Conservation (phyloP, 352 stramenopile genomes). For the Phytophthora ramorum region DNA sequence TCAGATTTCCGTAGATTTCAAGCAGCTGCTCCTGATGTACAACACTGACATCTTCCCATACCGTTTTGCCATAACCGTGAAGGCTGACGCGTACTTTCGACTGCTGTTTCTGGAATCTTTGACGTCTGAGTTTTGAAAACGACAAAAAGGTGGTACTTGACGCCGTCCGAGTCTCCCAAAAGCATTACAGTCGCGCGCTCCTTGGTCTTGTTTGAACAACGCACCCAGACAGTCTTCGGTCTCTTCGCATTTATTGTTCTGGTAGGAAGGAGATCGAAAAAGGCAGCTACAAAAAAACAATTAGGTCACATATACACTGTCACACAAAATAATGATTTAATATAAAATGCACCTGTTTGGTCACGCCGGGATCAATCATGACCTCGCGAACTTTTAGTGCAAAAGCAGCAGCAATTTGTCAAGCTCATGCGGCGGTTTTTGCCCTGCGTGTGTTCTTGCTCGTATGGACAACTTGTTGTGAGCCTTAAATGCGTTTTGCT, state of each 20-base stretch:
- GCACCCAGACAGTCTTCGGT: conserved; percentile 2
- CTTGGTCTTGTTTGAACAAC: conserved; percentile 7
- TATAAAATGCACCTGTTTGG: neutral
- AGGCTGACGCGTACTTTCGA: too few relatives aligned
- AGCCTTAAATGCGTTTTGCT: conserved; percentile 2
- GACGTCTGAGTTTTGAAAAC: conserved; percentile 10
- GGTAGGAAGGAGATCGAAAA: conserved; percentile 6
- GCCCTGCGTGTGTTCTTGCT: neutral
- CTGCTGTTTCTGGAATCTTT: too few relatives aligned
- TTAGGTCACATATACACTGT: neutral
- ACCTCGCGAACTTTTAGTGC: neutral
- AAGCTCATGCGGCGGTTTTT: neutral
- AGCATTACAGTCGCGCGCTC: conserved; percentile 4
- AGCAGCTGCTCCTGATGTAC: too few relatives aligned
- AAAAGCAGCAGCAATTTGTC: neutral
- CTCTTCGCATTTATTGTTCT: conserved; percentile 5
- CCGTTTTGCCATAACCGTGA: too few relatives aligned
- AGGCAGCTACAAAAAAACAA: conserved; percentile 7
- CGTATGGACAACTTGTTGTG: conserved; percentile 2
- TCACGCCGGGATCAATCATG: neutral
- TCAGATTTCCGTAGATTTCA: too few relatives aligned
- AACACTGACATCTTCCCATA: too few relatives aligned
- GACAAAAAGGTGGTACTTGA: neutral
- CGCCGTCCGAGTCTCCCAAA: neutral
- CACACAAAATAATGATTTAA: neutral